Base-by-base conservation (phyloP, 768 basidiomycete genomes). In the Filobasidium wieringae region DNA sequence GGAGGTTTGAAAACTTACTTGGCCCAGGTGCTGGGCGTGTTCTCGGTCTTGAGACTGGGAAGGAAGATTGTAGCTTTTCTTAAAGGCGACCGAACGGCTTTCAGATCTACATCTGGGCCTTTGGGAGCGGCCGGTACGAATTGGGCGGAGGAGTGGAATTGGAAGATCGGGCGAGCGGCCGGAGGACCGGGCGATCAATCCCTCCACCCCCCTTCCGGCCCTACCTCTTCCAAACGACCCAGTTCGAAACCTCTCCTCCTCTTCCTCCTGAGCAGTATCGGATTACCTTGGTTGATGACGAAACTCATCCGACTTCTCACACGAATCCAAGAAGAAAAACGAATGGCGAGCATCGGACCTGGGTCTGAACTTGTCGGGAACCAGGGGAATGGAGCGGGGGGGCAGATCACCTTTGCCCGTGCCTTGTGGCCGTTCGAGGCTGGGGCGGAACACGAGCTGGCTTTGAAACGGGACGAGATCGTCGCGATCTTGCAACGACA, bases 191-290 rank as follows among this genome's bases (percentile, higher is more conserved):
- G 53, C 24, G 53, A 50, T 37, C 61, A 37, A 57, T 75, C 7
- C 67, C 73, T 15, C 26, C 34, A 29, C 71, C 68, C 34, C 64
- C 72, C 34, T 15, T 9, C 17, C 27, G 26, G 43, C 22, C 17
- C 19, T 2, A 26, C 39, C 3, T 51, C 58, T 7, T 39, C 29
- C 15, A 54, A 45, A 17, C 49, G 71, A 61, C 80, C 87, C 5
- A 85, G 82, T 75, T 86, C 83, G 72, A 96, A 95, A 71, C 95
- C 95, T 0, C 78, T 97, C 45, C 76, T 96, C 70, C 77, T 96
- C 62, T 97, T 99, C 80, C 80, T 99, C 64, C 81, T 96, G 58
- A 89, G 92, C 27, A 82, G 95, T 57, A 79, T 97, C 67, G 95
- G 95, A 54, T 74, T 99, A 49, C 95, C 93, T 0, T 96, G 86